Conservation (phyloP, 1,284 basidiomycete genomes). For the Cystobasidium slooffiae region DNA sequence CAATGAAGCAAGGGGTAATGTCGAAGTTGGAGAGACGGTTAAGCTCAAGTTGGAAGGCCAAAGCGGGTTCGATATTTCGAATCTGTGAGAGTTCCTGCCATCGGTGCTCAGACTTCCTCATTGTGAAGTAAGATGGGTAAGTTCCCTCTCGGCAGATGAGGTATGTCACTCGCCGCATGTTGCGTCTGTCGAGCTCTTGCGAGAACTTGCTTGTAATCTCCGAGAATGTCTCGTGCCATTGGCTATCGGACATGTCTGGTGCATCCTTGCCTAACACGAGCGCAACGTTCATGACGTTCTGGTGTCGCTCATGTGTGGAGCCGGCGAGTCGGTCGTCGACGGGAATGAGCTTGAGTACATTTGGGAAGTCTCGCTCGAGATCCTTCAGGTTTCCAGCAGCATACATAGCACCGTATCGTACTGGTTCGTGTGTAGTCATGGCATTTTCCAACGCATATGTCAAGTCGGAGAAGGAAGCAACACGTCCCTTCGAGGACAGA, state of each 20-base stretch:
- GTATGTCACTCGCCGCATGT: slow-evolving; percentile 89
- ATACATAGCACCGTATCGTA: slow-evolving; percentile 84
- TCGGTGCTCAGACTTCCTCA: slow-evolving; percentile 72
- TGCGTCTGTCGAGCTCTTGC: slow-evolving; percentile 69
- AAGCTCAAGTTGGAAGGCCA: slow-evolving; percentile 98
- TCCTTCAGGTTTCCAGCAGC: slow-evolving; percentile 79
- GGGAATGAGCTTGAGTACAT: slow-evolving; percentile 66
- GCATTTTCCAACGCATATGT: slow-evolving; percentile 77
- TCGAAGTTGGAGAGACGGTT: slow-evolving; percentile 96
- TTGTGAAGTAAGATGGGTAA: slow-evolving; percentile 94
- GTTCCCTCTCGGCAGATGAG: slow-evolving; percentile 87
- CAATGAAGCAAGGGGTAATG: slow-evolving; percentile 87
- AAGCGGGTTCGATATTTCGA: slow-evolving; percentile 96
- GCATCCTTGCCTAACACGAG: slow-evolving; percentile 78
- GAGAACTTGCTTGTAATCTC: slow-evolving; percentile 75
- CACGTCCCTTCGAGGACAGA: slow-evolving; percentile 47
- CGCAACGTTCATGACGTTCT: slow-evolving; percentile 90
- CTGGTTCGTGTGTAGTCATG: slow-evolving; percentile 76
- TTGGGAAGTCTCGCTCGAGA: slow-evolving; percentile 69
- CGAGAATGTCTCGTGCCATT: slow-evolving; percentile 76
- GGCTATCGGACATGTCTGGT: slow-evolving; percentile 75
- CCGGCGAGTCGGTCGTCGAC: slow-evolving; percentile 66
- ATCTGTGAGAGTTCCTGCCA: slow-evolving; percentile 97
- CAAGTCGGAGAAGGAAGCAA: slow-evolving; percentile 87
- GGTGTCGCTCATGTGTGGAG: slow-evolving; percentile 54